Base-by-base conservation (phyloP, 2,329 filamentous ascomycete species). In the Aspergillus chevalieri region DNA sequence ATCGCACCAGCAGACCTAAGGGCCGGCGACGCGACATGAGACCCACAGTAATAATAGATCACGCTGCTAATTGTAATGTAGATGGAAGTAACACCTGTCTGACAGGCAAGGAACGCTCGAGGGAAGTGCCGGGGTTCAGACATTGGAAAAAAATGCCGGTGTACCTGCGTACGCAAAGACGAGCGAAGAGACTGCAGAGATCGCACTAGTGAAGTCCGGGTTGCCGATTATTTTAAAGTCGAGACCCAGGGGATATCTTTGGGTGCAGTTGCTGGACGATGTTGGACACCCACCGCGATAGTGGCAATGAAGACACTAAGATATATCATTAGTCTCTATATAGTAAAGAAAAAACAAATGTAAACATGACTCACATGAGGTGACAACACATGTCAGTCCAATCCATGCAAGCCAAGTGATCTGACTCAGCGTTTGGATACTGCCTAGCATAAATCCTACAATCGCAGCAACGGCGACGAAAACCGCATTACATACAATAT, bases 321-420 rank as follows among this genome's bases (percentile, higher is more conserved):
- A 21, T 21, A 21, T 21, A 3, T 21, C 4, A 21, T 21, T 21
- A 7, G 21, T 21, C 12, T 15, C 41, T 19, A 4, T 4, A 21
- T 4, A 21, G 4, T 21, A 21, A 21, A 21, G 41, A 21, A 15
- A 6, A 6, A 52, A 42, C 36, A 47, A 46, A 26, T 50, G 43
- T 21, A 51, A 55, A 43, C 36, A 41, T 45, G 52, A 49, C 43
- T 47, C 64, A 55, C 52, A 38, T 7, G 52, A 46, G 26, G 44
- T 43, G 7, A 55, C 33, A 30, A 55, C 48, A 21, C 43, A 51
- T 3, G 21, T 14, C 19, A 49, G 52, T 15, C 65, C 63, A 22
- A 68, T 48, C 67, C 67, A 66, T 12, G 66, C 65, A 19, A 68
- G 55, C 62, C 61, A 65, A 24, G 60, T 61, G 42, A 66, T 60